These are phyloP conservation scores for Lactarius hengduanensis DNA, from an alignment of 768 basidiomycete species.

Conservation along the genomic window DNA sequence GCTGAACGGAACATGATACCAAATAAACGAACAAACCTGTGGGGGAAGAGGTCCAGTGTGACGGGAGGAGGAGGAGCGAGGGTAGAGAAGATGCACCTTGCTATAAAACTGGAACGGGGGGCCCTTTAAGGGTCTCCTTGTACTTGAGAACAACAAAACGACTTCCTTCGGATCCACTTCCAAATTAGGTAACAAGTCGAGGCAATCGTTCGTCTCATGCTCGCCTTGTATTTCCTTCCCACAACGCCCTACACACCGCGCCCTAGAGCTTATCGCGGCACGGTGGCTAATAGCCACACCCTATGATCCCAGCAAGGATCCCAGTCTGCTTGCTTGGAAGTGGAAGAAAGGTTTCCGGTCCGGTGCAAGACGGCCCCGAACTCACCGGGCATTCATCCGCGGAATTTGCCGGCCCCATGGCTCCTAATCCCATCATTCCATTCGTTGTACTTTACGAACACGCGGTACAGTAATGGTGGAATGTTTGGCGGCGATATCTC, in stretches of 20 bases:
- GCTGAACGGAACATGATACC: constrained; percentile 16
- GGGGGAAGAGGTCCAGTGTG: not conserved
- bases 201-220: not conserved
- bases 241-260: not conserved
- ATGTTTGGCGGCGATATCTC: not conserved
- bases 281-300: not conserved
- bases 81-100: not conserved
- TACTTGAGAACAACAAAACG: constrained; percentile 15
- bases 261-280: not conserved
- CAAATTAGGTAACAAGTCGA: not conserved
- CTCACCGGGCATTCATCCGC: constrained; percentile 1
- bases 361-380: constrained; percentile 6
- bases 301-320: not conserved
- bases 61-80: not conserved
- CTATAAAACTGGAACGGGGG: constrained; percentile 6
- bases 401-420: not conserved
- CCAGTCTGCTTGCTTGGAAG: not conserved
- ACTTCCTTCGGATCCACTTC: constrained; percentile 5
- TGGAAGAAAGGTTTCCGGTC: not conserved
- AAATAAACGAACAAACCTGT: not conserved
- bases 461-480: not conserved
- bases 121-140: constrained; percentile 23
- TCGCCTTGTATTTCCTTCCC: not conserved
- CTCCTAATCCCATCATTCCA: not conserved
- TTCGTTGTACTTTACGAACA: not conserved